Conservation (phyloP, 169 alveolate species). For the Eimeria falciformis region DNA sequence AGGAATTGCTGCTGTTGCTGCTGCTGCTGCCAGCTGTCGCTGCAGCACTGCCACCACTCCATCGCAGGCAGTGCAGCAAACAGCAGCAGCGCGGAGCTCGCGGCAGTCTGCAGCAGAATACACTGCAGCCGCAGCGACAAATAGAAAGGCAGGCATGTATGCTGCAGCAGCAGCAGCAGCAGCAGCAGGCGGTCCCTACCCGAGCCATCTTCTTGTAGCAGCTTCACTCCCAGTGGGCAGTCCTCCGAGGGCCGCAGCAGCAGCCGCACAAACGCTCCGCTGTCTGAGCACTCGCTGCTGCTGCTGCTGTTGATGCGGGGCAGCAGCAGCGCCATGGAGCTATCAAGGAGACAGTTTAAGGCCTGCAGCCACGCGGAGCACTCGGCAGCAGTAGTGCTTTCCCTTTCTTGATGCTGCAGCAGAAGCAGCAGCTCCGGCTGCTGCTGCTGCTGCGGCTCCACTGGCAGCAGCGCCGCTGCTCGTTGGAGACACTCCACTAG, state of each 20-base stretch:
- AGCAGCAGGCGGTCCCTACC: background rate
- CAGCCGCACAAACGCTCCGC: background rate
- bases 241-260: slow-evolving; percentile 46
- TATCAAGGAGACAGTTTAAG: slow-evolving; percentile 30
- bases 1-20: slow-evolving; percentile 52
- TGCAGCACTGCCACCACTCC: slow-evolving; percentile 49
- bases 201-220: background rate
- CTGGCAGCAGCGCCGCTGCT: background rate
- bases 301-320: slow-evolving; percentile 24
- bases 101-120: slow-evolving; percentile 30
- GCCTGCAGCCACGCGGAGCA: slow-evolving; percentile 34
- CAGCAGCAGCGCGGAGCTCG: slow-evolving; percentile 50
- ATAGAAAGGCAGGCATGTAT: background rate
- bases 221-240: slow-evolving; percentile 2
- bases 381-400: background rate
- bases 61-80: slow-evolving; percentile 38
- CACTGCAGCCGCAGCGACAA: background rate
- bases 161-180: background rate
- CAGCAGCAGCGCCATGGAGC: slow-evolving; percentile 41
- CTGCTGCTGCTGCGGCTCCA: background rate
- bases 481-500: slow-evolving; percentile 23
- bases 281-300: slow-evolving; percentile 15
- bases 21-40: slow-evolving; percentile 62
- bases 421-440: slow-evolving; percentile 14
- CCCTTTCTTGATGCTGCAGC: background rate